Percentiles rank a stretch among this genome's conserved stretches.
phyloP scores from a whole-genome alignment of 2,329 filamentous ascomycete genomes.

The Penicillium sp. region DNA sequence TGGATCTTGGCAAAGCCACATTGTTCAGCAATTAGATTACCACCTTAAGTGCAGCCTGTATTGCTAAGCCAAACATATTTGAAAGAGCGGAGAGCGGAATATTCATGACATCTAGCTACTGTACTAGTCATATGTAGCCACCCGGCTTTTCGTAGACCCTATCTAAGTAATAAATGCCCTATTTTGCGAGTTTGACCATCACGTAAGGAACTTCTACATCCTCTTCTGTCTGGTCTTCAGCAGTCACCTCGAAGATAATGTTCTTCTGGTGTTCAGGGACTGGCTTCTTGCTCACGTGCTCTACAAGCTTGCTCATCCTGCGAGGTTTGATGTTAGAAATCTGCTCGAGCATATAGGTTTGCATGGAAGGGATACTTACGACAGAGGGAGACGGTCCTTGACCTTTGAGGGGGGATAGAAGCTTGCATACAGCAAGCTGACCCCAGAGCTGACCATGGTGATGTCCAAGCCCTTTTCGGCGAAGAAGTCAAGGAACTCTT shows the following conservation, averaged over 20 bases:
- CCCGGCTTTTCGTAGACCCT: constrained; percentile 1
- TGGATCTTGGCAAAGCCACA: background rate
- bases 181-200: constrained; percentile 70
- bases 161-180: constrained; percentile 2
- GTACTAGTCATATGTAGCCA: constrained; percentile 5
- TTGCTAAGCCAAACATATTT: constrained; percentile 8
- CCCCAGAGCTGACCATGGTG: constrained; percentile 95
- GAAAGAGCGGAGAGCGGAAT: background rate
- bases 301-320: constrained; percentile 84
- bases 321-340: constrained; percentile 27
- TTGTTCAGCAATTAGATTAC: background rate
- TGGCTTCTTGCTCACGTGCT: constrained; percentile 85
- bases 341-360: background rate
- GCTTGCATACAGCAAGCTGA: constrained; percentile 87
- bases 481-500: constrained; percentile 80
- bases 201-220: constrained; percentile 98
- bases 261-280: constrained; percentile 91
- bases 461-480: constrained; percentile 76
- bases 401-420: constrained; percentile 84
- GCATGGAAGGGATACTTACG: constrained; percentile 50
- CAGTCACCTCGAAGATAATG: constrained; percentile 93
- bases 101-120: constrained; percentile 12
- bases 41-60: constrained; percentile 7
- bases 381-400: constrained; percentile 75
- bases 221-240: constrained; percentile 82